These are phyloP conservation scores for Cocos nucifera DNA, from an alignment of 176 grass and related monocot species.

Conservation along the genomic window DNA sequence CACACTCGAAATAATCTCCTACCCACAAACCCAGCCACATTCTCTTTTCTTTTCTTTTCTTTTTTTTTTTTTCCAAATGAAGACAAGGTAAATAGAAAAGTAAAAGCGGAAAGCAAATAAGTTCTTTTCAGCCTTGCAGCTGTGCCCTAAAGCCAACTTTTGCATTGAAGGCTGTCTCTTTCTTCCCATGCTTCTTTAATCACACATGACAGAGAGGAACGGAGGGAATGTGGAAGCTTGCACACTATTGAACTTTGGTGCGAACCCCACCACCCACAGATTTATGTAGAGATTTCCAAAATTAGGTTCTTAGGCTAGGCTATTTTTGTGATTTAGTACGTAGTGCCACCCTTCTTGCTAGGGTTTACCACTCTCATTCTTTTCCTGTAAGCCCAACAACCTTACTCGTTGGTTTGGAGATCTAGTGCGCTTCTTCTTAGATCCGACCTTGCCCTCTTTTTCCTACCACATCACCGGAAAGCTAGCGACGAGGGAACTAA, in stretches of 20 bases:
- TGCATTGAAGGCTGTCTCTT: conserved; percentile 61
- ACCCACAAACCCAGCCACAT: too few relatives aligned
- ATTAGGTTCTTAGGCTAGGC: conserved; percentile 1
- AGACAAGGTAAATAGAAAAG: conserved; percentile 22
- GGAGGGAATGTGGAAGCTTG: conserved; percentile 43
- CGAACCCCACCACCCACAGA: background rate
- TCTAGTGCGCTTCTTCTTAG: too few relatives aligned
- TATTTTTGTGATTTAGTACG: background rate
- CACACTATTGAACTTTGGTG: background rate
- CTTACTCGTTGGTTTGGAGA: background rate
- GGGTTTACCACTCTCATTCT: too few relatives aligned
- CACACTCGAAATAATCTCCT: too few relatives aligned
- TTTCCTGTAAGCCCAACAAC: background rate
- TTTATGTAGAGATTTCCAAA: background rate
- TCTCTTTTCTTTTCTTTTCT: too few relatives aligned
- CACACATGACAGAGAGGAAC: conserved; percentile 38
- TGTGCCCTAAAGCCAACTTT: conserved; percentile 38
- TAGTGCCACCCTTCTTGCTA: background rate
- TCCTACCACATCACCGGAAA: background rate
- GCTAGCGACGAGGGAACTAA: background rate
- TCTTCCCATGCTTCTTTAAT: conserved; percentile 51
- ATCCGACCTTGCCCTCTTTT: too few relatives aligned
- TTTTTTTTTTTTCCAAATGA: background rate
- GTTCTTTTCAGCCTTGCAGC: conserved; percentile 25
- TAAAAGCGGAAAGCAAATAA: conserved; percentile 33